Evolutionary conservation across 148 eudicot species (phyloP).

Genomic region (Oxyria digyna): DNA sequence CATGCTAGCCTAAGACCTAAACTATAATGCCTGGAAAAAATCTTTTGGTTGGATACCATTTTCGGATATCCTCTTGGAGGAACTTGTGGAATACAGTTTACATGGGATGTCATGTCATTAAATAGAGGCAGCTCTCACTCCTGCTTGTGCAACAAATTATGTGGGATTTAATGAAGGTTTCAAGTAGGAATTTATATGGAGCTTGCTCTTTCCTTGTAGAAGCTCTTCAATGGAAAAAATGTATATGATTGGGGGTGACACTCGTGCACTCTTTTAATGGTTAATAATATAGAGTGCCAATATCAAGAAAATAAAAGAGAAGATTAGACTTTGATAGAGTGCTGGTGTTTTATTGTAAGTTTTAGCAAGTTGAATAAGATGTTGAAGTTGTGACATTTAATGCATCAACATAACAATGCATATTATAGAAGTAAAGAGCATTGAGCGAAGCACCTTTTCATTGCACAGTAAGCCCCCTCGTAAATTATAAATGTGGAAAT

Average conservation of each 20-base stretch:
- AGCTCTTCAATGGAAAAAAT: background rate
- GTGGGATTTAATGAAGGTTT: background rate
- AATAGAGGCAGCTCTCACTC: background rate
- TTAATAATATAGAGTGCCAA: background rate
- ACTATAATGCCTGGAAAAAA: background rate
- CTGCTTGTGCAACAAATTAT: background rate
- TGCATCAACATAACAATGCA: background rate
- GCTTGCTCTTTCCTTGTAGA: background rate
- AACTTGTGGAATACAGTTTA: background rate
- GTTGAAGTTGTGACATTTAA: background rate
- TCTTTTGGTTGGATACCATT: background rate
- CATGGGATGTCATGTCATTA: background rate
- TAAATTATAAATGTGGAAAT: background rate
- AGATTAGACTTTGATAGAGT: background rate
- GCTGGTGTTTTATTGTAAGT: background rate
- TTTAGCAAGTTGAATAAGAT: background rate
- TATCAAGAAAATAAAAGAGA: background rate
- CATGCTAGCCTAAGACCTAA: background rate
- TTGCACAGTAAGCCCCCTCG: background rate
- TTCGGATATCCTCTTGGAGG: background rate
- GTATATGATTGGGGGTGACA: background rate
- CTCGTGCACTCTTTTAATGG: background rate
- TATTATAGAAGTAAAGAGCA: background rate
- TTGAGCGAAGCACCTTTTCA: background rate
- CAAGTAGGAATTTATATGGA: background rate